Conservation (phyloP, 352 stramenopile genomes). For the Pythium chondricola region DNA sequence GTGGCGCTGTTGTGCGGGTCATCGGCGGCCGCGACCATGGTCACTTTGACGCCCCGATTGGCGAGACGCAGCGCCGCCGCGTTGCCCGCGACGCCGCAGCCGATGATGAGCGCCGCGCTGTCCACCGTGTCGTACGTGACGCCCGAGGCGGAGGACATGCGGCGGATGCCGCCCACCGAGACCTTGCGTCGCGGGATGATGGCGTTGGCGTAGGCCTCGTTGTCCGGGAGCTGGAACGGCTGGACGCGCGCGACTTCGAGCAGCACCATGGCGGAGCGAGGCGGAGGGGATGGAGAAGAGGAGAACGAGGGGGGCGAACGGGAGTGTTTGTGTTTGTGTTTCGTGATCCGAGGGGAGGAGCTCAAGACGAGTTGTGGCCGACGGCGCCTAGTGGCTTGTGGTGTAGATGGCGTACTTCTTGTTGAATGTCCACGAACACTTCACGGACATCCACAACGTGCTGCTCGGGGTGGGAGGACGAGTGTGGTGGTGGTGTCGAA, state of each 20-base stretch:
- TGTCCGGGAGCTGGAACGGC: conserved; percentile 30
- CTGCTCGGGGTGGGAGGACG: too few relatives aligned
- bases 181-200: conserved; percentile 29
- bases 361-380: neutral
- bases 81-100: conserved; percentile 76
- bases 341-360: too few relatives aligned
- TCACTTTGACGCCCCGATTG: conserved; percentile 69
- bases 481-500: conserved; percentile 1
- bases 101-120: conserved; percentile 61
- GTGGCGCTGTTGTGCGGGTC: conserved; percentile 90
- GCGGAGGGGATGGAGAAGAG: neutral
- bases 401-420: conserved; percentile 79
- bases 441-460: conserved; percentile 83
- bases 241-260: conserved; percentile 34
- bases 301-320: neutral
- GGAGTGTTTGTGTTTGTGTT: neutral
- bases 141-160: conserved; percentile 19
- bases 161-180: conserved; percentile 25
- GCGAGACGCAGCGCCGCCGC: conserved; percentile 69
- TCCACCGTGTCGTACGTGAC: conserved; percentile 47
- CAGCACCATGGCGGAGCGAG: conserved; percentile 35
- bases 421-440: conserved; percentile 79
- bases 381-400: conserved; percentile 49
- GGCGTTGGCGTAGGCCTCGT: conserved; percentile 15
- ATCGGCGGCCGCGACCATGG: conserved; percentile 64